Evolutionary conservation across 1,139 yeast genomes (phyloP), one percentile per base, ranked within the genome.

Genomic region (Suhomyces anneliseae): DNA sequence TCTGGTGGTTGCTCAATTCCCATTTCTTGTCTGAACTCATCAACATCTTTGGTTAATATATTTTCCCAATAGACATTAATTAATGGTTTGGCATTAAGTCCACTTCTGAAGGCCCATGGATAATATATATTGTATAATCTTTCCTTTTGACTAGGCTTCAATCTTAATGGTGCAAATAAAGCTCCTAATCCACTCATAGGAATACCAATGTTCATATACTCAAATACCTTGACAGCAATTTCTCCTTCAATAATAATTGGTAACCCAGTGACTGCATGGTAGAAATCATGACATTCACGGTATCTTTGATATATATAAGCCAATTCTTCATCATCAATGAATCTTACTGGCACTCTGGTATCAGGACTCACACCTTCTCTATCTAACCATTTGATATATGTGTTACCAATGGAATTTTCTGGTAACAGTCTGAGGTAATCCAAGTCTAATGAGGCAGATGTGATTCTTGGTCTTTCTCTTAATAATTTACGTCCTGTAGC

Each of bases 161-260:
- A 65, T 38, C 82, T 66, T 60, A 88, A 76, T 0, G 97, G 97
- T 2, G 97, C 97, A 56, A 90, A 80, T 27, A 89, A 57, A 0
- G 97, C 95, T 0, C 97, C 97, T 45, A 95, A 68, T 0, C 96
- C 96, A 8, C 97, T 92, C 95, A 95, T 92, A 15, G 98, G 98
- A 41, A 95, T 81, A 2, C 97, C 96, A 50, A 93, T 80, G 64
- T 93, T 93, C 65, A 93, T 87, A 61, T 84, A 95, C 66, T 93
- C 99, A 57, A 95, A 83, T 27, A 92, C 87, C 66, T 93, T 93
- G 27, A 93, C 87, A 0, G 97, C 90, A 43, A 93, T 87, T 62
- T 93, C 99, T 14, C 99, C 99, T 61, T 93, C 99, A 56, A 95
- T 82, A 37, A 88, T 85, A 38, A 92, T 88, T 0, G 98, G 98